These are phyloP conservation scores for Paraphaeosphaeria sporulosa DNA, from an alignment of 2,329 filamentous ascomycete genomes.

Conservation along the genomic window DNA sequence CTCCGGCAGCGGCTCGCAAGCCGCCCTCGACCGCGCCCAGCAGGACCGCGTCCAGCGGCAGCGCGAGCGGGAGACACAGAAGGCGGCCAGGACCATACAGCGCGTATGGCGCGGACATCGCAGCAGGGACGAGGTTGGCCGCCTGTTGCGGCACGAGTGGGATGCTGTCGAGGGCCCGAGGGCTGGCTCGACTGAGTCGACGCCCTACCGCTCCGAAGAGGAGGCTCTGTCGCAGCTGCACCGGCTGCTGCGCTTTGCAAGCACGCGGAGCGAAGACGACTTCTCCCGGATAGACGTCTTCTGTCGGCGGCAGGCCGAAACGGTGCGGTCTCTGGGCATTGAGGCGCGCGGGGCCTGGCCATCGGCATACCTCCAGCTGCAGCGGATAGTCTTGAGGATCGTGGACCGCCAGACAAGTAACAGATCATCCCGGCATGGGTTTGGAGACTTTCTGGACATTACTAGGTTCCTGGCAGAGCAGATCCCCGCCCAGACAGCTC, in stretches of 20 bases:
- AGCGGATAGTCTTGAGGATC: conserved; percentile 48
- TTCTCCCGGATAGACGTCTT: conserved; percentile 50
- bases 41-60: conserved; percentile 84
- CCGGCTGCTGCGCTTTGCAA: conserved; percentile 55
- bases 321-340: conserved; percentile 32
- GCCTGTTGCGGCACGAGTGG: conserved; percentile 54
- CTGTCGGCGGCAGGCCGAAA: conserved; percentile 47
- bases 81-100: conserved; percentile 78
- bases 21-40: conserved; percentile 84
- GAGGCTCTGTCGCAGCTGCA: conserved; percentile 52
- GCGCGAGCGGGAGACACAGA: conserved; percentile 77
- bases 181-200: conserved; percentile 15
- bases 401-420: conserved; percentile 35
- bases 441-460: conserved; percentile 25
- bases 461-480: conserved; percentile 42
- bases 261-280: conserved; percentile 48
- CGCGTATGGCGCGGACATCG: conserved; percentile 81
- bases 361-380: conserved; percentile 51
- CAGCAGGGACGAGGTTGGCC: conserved; percentile 65
- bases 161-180: conserved; percentile 38
- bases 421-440: conserved; percentile 20
- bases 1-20: conserved; percentile 70
- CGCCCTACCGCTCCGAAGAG: conserved; percentile 47
- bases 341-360: conserved; percentile 47
- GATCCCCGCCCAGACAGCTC: conserved; percentile 45